phyloP scores from a whole-genome alignment of 306 rosid genomes.

The Nissolia schottii region DNA sequence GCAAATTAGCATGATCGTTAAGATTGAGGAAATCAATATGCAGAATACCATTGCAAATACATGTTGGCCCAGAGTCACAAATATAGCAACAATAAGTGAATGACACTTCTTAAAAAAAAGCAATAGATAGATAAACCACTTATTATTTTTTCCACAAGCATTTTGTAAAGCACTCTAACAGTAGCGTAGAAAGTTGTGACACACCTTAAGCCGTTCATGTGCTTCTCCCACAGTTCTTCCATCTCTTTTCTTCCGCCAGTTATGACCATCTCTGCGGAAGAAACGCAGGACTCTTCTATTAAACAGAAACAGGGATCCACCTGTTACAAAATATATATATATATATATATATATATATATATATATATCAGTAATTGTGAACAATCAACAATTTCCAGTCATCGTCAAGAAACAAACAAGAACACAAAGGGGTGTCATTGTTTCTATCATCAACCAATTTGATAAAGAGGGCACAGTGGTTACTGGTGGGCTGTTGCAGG shows the following conservation, averaged over 20 bases:
- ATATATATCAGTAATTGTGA: constrained; percentile 11
- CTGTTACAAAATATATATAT: constrained; percentile 45
- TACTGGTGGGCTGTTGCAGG: constrained; percentile 72
- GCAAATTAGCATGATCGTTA: constrained; percentile 25
- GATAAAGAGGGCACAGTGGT: constrained; percentile 15
- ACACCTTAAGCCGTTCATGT: constrained; percentile 97
- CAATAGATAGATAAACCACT: neutral
- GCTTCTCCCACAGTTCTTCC: constrained; percentile 98
- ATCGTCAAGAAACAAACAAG: neutral
- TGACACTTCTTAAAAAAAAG: neutral
- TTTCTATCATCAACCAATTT: constrained; percentile 2
- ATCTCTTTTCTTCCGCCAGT: constrained; percentile 93
- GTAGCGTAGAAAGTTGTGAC: constrained; percentile 18
- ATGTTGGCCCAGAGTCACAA: neutral
- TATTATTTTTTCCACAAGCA: neutral
- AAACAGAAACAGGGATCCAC: constrained; percentile 88
- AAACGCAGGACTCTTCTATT: constrained; percentile 92
- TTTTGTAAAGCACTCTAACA: neutral
- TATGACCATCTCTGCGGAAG: constrained; percentile 95
- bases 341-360: too few species aligned
- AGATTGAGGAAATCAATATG: constrained; percentile 11
- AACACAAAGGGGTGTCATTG: neutral
- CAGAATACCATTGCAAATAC: constrained; percentile 9
- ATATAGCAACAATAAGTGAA: constrained; percentile 9
- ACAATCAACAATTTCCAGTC: neutral